These are phyloP conservation scores for Flaveria brownii DNA, from an alignment of 129 eudicot genomes.

Conservation along the genomic window DNA sequence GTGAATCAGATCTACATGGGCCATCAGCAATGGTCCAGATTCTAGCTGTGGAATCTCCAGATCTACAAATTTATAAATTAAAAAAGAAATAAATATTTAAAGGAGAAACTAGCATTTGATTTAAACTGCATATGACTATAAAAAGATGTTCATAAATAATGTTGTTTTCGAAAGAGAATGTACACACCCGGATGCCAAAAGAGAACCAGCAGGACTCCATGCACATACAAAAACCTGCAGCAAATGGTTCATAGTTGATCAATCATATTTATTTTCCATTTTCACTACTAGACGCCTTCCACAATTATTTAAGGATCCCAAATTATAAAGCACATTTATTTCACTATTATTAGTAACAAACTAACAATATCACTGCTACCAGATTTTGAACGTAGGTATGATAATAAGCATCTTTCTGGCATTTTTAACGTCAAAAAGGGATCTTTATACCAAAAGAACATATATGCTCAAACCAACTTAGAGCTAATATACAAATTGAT, in stretches of 20 bases:
- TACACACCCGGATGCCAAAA: slow-evolving; percentile 91
- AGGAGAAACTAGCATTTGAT: neutral
- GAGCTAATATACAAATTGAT: neutral
- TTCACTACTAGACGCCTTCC: neutral
- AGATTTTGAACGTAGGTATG: neutral
- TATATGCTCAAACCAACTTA: neutral
- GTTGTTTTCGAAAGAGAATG: slow-evolving; percentile 11
- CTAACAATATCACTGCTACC: neutral
- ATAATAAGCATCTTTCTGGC: neutral
- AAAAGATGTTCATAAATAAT: neutral
- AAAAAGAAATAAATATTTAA: neutral
- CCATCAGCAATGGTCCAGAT: slow-evolving; percentile 85
- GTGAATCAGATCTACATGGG: slow-evolving; percentile 55
- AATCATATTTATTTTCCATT: neutral
- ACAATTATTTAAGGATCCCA: neutral
- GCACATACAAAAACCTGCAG: slow-evolving; percentile 96
- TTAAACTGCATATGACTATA: slow-evolving; percentile 10
- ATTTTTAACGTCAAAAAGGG: neutral
- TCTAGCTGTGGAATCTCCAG: slow-evolving; percentile 94
- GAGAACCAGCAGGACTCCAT: slow-evolving; percentile 90
- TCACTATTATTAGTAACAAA: neutral
- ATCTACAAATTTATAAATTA: slow-evolving; percentile 36
- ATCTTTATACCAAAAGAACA: slow-evolving; percentile 1
- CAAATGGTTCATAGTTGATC: neutral
- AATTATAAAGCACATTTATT: neutral